A percentile compares a stretch with the other conserved stretches of the same genome.
Evolutionary conservation across 768 basidiomycete species (phyloP).

Genomic region (Infundibulicybe gibba): DNA sequence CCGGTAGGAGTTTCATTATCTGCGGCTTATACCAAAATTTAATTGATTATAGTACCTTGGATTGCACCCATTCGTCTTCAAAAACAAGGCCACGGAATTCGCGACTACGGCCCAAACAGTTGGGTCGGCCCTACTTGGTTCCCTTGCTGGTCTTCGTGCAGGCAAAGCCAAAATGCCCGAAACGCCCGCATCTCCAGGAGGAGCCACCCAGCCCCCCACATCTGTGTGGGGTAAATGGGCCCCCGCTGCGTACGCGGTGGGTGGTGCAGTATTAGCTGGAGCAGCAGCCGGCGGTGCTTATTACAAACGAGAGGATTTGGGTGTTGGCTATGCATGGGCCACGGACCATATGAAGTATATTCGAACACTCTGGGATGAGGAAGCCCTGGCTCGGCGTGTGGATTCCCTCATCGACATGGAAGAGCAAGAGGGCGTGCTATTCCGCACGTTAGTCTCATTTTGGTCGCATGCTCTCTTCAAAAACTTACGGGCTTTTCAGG

Average conservation of each 20-base stretch:
- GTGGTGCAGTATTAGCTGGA: conserved; percentile 74
- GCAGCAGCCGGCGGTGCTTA: conserved; percentile 86
- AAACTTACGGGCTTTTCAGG: conserved; percentile 33
- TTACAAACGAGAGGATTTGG: conserved; percentile 74
- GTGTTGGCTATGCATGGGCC: conserved; percentile 67
- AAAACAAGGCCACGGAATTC: conserved; percentile 76
- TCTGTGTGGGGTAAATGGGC: conserved; percentile 61
- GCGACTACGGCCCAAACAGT: conserved; percentile 62
- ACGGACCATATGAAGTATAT: conserved; percentile 91
- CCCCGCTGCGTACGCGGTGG: conserved; percentile 67
- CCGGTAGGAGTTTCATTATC: conserved; percentile 52
- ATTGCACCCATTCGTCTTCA: conserved; percentile 81
- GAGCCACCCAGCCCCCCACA: conserved; percentile 28
- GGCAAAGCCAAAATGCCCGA: conserved; percentile 34
- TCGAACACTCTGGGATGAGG: conserved; percentile 80
- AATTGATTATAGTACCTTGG: conserved; percentile 67
- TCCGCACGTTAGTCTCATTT: conserved; percentile 58
- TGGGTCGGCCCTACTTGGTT: conserved; percentile 58
- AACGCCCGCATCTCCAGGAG: conserved; percentile 14
- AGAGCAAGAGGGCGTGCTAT: conserved; percentile 58
- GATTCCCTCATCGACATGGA: conserved; percentile 60
- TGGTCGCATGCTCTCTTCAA: not conserved
- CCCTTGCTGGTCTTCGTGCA: conserved; percentile 47
- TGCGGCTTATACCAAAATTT: not conserved
- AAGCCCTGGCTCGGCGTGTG: conserved; percentile 55